Conservation (phyloP, 345 rosid species). For the Eucalyptus leucophloia region DNA sequence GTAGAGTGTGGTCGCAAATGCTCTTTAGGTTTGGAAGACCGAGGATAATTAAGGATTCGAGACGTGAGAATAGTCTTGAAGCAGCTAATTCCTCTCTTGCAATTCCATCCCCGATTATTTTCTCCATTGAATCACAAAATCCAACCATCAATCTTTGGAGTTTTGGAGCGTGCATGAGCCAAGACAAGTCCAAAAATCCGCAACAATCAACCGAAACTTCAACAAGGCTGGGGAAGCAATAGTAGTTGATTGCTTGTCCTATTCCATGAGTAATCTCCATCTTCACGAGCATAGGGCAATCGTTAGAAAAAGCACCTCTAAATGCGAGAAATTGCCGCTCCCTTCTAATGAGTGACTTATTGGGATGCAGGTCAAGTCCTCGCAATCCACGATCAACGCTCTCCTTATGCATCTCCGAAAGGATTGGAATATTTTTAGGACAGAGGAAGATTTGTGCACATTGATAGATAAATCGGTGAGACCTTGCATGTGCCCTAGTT, state of each 20-base stretch:
- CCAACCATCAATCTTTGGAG: rapidly evolving
- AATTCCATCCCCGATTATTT: too few relatives aligned
- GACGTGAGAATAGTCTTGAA: too few relatives aligned
- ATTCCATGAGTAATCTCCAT: rapidly evolving
- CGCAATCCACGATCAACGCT: rapidly evolving
- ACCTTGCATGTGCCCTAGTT: not conserved
- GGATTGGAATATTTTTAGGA: not conserved
- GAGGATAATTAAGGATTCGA: rapidly evolving
- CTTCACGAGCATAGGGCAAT: rapidly evolving
- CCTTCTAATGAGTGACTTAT: not conserved
- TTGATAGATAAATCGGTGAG: rapidly evolving
- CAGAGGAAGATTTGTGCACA: rapidly evolving
- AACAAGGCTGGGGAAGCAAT: rapidly evolving
- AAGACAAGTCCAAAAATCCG: rapidly evolving
- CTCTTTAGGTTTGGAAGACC: rapidly evolving
- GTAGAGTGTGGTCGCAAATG: too few relatives aligned
- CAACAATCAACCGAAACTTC: too few relatives aligned
- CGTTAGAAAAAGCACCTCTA: rapidly evolving
- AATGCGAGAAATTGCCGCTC: rapidly evolving
- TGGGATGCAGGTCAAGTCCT: rapidly evolving
- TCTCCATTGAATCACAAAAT: rapidly evolving
- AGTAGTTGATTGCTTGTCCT: rapidly evolving
- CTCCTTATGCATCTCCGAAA: not conserved
- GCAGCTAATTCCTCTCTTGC: too few relatives aligned
- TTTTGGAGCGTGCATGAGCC: rapidly evolving